These are phyloP conservation scores for Tolypocladium amazonense DNA, from an alignment of 2,329 filamentous ascomycete species.

Conservation along the genomic window DNA sequence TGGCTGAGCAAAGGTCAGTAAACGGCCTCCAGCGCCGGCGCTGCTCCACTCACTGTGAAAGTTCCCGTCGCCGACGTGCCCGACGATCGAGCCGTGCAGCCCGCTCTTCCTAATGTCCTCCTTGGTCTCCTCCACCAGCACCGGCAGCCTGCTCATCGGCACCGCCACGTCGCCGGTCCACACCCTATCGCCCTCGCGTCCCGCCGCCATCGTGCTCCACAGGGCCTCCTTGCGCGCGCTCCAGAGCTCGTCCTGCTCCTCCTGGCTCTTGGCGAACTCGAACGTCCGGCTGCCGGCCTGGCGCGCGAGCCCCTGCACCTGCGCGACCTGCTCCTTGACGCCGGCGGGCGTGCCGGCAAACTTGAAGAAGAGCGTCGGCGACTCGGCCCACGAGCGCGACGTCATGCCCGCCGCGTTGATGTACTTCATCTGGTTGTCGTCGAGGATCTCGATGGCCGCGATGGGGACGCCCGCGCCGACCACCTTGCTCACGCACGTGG, in stretches of 20 bases:
- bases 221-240: conserved; percentile 74
- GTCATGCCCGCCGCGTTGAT: conserved; percentile 59
- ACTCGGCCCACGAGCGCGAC: conserved; percentile 56
- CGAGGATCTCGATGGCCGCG: conserved; percentile 84
- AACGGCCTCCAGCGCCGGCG: not conserved
- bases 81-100: conserved; percentile 45
- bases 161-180: conserved; percentile 86
- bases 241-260: conserved; percentile 72
- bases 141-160: conserved; percentile 61
- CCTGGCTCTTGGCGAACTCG: conserved; percentile 60
- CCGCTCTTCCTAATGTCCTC: conserved; percentile 31
- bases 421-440: conserved; percentile 77
- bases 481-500: conserved; percentile 68
- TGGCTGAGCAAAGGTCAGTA: conserved; percentile 23
- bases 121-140: conserved; percentile 66
- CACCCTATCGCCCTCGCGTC: conserved; percentile 55
- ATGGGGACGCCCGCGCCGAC: conserved; percentile 74
- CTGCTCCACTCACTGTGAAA: conserved; percentile 44
- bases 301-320: conserved; percentile 54
- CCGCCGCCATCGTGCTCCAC: conserved; percentile 67
- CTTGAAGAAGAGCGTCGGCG: conserved; percentile 76
- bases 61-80: conserved; percentile 69
- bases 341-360: conserved; percentile 59
- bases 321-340: conserved; percentile 69
- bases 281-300: conserved; percentile 55